Evolutionary conservation across 1,284 basidiomycete genomes (phyloP).

Genomic region (Ceratobasidium sp.): DNA sequence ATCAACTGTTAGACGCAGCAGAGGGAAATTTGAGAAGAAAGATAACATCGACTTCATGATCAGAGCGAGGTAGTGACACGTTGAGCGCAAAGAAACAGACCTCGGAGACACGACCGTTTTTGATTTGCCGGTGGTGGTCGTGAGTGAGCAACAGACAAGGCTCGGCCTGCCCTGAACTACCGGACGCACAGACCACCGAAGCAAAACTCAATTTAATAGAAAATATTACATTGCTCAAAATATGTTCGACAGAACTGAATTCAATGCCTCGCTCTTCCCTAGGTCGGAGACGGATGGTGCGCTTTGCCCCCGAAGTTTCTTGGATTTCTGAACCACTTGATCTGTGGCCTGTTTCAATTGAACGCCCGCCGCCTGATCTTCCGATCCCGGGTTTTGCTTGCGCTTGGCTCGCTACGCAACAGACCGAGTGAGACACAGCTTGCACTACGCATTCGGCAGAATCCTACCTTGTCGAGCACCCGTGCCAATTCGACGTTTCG

Average conservation of each 20-base stretch:
- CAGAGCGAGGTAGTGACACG: constrained; percentile 44
- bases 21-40: constrained; percentile 71
- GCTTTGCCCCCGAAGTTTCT: constrained; percentile 53
- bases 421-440: background rate
- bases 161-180: constrained; percentile 25
- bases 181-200: constrained; percentile 44
- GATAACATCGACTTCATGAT: constrained; percentile 65
- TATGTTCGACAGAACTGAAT: constrained; percentile 67
- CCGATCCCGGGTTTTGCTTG: constrained; percentile 55
- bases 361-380: constrained; percentile 29
- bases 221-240: constrained; percentile 60
- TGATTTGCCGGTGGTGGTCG: constrained; percentile 44
- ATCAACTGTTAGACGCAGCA: constrained; percentile 54
- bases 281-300: constrained; percentile 38
- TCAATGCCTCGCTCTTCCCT: constrained; percentile 57
- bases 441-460: constrained; percentile 41
- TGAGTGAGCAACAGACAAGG: constrained; percentile 39
- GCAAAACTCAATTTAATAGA: background rate
- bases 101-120: constrained; percentile 44
- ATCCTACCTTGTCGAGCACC: constrained; percentile 77
- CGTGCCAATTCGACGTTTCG: constrained; percentile 94
- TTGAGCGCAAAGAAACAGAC: constrained; percentile 47
- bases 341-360: constrained; percentile 53
- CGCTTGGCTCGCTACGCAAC: constrained; percentile 30
- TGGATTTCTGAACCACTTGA: constrained; percentile 53